These are phyloP conservation scores for Pseudogymnoascus sp. DNA, from an alignment of 2,329 filamentous ascomycete species.

Conservation along the genomic window DNA sequence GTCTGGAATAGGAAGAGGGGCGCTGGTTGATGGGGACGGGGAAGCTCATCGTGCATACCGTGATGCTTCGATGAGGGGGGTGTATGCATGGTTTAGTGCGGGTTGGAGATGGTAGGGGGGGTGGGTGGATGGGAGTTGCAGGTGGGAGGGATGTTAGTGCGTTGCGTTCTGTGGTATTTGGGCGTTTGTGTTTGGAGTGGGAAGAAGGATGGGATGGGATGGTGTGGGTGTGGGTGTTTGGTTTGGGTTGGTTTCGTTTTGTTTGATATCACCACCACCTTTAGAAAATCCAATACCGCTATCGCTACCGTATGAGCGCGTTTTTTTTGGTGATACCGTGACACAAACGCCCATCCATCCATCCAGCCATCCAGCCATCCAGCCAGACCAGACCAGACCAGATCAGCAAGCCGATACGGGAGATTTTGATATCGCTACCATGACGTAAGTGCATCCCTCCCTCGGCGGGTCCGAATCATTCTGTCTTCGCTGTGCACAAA, in stretches of 20 bases:
- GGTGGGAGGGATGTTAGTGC: too few relatives aligned
- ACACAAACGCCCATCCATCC: too few relatives aligned
- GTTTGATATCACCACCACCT: not conserved
- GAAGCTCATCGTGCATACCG: not conserved
- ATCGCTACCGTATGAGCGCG: too few relatives aligned
- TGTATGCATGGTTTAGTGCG: not conserved
- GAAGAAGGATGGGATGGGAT: not conserved
- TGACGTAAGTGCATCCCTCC: not conserved
- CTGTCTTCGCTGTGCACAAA: not conserved
- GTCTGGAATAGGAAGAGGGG: not conserved
- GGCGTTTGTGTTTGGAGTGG: not conserved
- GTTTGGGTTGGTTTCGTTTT: not conserved
- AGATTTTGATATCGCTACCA: not conserved
- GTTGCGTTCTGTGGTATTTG: not conserved
- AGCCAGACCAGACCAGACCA: too few relatives aligned
- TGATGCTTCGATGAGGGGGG: not conserved
- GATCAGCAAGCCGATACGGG: not conserved
- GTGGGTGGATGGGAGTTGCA: too few relatives aligned
- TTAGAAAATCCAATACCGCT: too few relatives aligned
- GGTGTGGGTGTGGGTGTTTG: not conserved
- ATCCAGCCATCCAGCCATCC: too few relatives aligned
- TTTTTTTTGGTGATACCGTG: too few relatives aligned
- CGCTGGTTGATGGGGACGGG: not conserved
- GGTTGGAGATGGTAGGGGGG: not conserved
- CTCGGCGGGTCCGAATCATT: not conserved